Evolutionary conservation across 2,329 filamentous ascomycete species (phyloP).

Genomic region (Botryotinia convoluta): DNA sequence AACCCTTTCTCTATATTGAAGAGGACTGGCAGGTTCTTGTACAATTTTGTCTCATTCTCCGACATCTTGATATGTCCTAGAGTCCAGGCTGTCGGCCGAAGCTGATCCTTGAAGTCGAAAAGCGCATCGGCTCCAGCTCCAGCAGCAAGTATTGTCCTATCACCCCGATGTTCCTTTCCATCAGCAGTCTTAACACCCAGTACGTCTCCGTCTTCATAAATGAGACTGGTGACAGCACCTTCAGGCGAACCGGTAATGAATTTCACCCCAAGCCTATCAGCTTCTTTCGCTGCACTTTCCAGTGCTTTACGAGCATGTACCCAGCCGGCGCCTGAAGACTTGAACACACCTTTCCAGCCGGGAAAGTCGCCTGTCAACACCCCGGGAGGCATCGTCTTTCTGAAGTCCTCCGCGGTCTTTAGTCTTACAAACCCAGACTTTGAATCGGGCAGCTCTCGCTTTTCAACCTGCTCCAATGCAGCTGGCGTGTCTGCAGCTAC

Average conservation of each 20-base stretch:
- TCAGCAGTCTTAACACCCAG: conserved; percentile 46
- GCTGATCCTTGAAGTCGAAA: conserved; percentile 50
- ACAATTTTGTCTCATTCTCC: conserved; percentile 44
- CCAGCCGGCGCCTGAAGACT: conserved; percentile 49
- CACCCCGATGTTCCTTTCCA: conserved; percentile 43
- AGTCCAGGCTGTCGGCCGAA: conserved; percentile 55
- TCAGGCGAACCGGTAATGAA: conserved; percentile 44
- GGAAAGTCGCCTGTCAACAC: conserved; percentile 50
- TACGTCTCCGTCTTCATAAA: conserved; percentile 42
- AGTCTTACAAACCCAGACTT: conserved; percentile 39
- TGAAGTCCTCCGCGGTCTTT: conserved; percentile 46
- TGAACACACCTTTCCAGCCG: conserved; percentile 51
- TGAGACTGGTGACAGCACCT: conserved; percentile 42
- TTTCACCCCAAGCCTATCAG: conserved; percentile 45
- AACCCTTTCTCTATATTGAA: conserved; percentile 50
- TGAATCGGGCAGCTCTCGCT: conserved; percentile 39
- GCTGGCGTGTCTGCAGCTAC: conserved; percentile 43
- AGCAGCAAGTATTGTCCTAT: conserved; percentile 48
- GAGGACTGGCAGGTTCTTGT: conserved; percentile 48
- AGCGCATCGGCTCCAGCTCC: conserved; percentile 48
- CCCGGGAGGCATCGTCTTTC: conserved; percentile 50
- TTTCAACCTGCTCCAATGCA: conserved; percentile 41
- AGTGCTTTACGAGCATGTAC: conserved; percentile 52
- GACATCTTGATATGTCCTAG: conserved; percentile 51
- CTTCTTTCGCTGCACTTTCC: conserved; percentile 45